Evolutionary conservation across 176 grass and related monocot genomes (phyloP).

Genomic region (Poa annua): DNA sequence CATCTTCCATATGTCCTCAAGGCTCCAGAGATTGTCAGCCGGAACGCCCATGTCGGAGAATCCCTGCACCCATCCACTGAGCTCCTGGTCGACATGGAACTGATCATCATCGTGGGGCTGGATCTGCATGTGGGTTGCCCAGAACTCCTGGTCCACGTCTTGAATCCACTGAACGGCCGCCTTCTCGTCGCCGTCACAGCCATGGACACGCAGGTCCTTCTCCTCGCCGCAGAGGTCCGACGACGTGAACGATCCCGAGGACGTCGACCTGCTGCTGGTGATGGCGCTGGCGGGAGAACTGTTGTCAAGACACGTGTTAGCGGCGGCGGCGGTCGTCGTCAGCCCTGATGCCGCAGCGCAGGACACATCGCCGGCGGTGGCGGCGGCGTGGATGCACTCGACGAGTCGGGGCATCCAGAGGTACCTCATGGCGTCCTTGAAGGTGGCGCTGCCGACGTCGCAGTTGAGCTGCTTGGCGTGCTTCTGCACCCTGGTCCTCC

Average conservation of each 20-base stretch:
- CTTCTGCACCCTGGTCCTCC: constrained; percentile 64
- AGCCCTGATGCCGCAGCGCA: background rate
- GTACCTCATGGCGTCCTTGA: constrained; percentile 52
- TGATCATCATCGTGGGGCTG: background rate
- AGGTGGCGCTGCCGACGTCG: constrained; percentile 49
- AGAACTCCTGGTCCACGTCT: constrained; percentile 29
- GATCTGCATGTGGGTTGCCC: constrained; percentile 14
- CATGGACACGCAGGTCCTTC: background rate
- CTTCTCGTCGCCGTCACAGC: background rate
- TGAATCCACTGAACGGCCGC: constrained; percentile 6
- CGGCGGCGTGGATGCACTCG: constrained; percentile 22
- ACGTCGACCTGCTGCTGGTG: constrained; percentile 28
- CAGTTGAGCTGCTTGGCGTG: constrained; percentile 56
- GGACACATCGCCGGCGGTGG: background rate
- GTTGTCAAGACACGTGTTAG: background rate
- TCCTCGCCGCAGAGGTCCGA: constrained; percentile 10
- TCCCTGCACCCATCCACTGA: constrained; percentile 49
- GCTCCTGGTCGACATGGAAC: constrained; percentile 20
- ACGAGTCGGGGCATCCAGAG: constrained; percentile 56
- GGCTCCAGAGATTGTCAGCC: constrained; percentile 47
- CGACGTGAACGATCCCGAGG: constrained; percentile 22
- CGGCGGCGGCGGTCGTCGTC: background rate
- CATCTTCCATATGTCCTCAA: constrained; percentile 61
- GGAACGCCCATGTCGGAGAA: constrained; percentile 33
- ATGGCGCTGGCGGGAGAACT: background rate